Evolutionary conservation across 2,329 filamentous ascomycete genomes (phyloP), one percentile per base, ranked within the genome.

Genomic region (Eutypella sp.): DNA sequence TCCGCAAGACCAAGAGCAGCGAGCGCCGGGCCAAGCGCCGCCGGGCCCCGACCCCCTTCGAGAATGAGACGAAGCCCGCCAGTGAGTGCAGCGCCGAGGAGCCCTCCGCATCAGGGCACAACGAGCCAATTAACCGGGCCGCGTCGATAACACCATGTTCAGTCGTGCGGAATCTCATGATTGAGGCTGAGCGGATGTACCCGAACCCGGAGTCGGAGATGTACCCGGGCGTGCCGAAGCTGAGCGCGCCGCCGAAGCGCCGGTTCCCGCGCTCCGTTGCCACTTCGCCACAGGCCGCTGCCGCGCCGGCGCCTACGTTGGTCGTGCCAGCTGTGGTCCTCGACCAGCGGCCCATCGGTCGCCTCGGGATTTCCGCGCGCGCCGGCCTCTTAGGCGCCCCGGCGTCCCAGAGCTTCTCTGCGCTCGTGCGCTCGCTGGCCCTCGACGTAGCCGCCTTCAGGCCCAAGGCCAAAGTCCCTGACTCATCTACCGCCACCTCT

Each of bases 121-220:
- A 16, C 31, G 31, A 42, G 7, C 29, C 18, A 16, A 19, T 11
- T 11, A 15, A 9, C 22, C 41, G 36, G 11, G 10, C 10, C 36
- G 19, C 22, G 9, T 39, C 18, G 18, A 34, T 24, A 2, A 52
- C 50, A 2, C 27, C 19, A 4, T 42, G 46, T 18, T 50, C 52
- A 6, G 45, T 57, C 18, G 45, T 47, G 8, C 47, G 41, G 37
- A 25, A 42, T 18, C 48, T 58, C 3, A 54, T 48, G 7, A 31
- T 52, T 18, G 5, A 13, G 2, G 57, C 52, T 0, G 41, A 50
- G 24, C 36, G 42, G 2, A 43, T 51, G 16, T 52, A 47, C 19
- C 13, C 46, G 2, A 41, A 40, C 20, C 23, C 46, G 9, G 52
- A 55, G 15, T 19, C 15, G 3, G 27, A 16, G 19, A 16, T n/a